Evolutionary conservation across 139 green algal genomes (phyloP).

Genomic region (Volvox africanus): DNA sequence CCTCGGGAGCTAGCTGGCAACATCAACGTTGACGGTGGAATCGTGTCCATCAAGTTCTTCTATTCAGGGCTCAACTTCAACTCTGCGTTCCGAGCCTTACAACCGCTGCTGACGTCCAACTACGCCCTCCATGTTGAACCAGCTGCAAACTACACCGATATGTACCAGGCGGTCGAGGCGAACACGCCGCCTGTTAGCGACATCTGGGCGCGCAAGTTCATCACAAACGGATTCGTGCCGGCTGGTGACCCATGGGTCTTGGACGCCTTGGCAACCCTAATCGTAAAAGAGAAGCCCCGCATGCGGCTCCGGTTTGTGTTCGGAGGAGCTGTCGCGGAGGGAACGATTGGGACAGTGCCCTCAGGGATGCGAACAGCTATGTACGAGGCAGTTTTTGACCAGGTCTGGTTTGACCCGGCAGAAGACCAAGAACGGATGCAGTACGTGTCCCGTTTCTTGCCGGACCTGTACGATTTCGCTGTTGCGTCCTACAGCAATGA

Average conservation of each 20-base stretch:
- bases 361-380: conserved; percentile 10
- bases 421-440: conserved; percentile 5
- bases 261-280: background rate
- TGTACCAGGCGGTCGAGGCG: background rate
- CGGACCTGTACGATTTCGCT: background rate
- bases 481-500: conserved; percentile 14
- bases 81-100: background rate
- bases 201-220: conserved; percentile 7
- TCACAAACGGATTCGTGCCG: conserved; percentile 16
- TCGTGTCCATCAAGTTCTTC: background rate
- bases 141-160: background rate
- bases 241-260: background rate
- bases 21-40: background rate
- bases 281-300: background rate
- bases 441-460: background rate
- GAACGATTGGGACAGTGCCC: background rate
- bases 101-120: background rate
- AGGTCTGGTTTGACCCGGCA: background rate
- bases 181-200: background rate
- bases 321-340: background rate
- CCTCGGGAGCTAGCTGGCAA: background rate
- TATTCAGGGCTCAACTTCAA: background rate
- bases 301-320: conserved; percentile 27
- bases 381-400: background rate
- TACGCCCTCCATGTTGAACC: background rate